phyloP scores from a whole-genome alignment of 169 alveolate genomes.

The Plasmodium fragile region DNA sequence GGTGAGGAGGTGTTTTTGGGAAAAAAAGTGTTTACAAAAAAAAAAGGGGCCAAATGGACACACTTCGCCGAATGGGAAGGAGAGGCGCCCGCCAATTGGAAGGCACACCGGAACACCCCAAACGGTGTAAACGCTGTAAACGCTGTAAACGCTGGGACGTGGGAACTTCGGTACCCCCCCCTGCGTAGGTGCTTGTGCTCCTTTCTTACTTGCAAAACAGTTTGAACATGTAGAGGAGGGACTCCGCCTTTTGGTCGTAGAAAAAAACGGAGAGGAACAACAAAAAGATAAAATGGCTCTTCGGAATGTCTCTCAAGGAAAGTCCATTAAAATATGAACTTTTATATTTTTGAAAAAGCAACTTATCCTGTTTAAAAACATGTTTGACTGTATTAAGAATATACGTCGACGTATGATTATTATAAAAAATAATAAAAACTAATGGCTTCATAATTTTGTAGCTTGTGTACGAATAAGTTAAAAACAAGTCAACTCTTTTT shows the following conservation, averaged over 20 bases:
- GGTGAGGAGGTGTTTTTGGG: neutral
- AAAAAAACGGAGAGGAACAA: slow-evolving; percentile 49
- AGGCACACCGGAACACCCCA: neutral
- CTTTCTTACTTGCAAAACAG: slow-evolving; percentile 46
- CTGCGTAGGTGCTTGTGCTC: neutral
- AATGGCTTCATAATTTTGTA: slow-evolving; percentile 56
- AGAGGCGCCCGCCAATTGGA: neutral
- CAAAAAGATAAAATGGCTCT: slow-evolving; percentile 38
- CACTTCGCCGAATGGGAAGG: neutral
- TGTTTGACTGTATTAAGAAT: slow-evolving; percentile 13
- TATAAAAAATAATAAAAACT: slow-evolving; percentile 36
- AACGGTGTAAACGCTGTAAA: neutral
- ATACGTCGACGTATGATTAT: slow-evolving; percentile 11
- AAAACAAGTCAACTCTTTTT: slow-evolving; percentile 62
- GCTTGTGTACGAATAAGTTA: slow-evolving; percentile 27
- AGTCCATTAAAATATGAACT: slow-evolving; percentile 34
- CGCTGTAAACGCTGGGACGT: neutral
- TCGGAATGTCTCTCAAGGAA: slow-evolving; percentile 33
- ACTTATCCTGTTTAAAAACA: slow-evolving; percentile 2
- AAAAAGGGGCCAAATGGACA: neutral
- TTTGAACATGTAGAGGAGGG: slow-evolving; percentile 39
- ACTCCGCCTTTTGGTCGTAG: slow-evolving; percentile 37
- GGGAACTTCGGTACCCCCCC: neutral
- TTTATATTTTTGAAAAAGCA: slow-evolving; percentile 56
- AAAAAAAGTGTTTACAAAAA: neutral